Base-by-base conservation (phyloP, 139 green algal genomes). In the Choricystis sp. region DNA sequence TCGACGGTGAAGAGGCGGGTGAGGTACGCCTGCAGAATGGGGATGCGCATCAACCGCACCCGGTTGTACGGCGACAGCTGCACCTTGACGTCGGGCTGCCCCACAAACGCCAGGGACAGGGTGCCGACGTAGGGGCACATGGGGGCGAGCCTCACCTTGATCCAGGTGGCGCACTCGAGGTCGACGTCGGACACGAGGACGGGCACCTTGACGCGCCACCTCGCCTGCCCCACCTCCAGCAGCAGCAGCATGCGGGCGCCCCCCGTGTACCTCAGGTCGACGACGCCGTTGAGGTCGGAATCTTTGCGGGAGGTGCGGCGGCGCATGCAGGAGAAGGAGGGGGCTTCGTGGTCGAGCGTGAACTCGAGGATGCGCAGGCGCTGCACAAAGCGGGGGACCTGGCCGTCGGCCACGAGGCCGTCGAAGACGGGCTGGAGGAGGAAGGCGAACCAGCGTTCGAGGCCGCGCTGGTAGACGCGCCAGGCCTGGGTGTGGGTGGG, bases 341-440 rank as follows among this genome's bases (percentile, higher is more conserved):
- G 88, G 22, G 91, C 86, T 71, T 97, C 90, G 68, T 97, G 88
- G 66, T 96, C 89, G 31, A 97, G 78, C 0, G 85, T 96, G 66
- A 97, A 79, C 80, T 96, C 89, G 26, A 85, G 68, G 60, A 97
- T 90, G 30, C 86, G 81, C 40, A 97, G 77, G 3, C 89, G 72
- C 66, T 77, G 69, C 49, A 89, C 69, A 62, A 83, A 84, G 52
- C 65, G 65, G 2, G 77, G 83, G 40, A 86, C 70, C 0, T 59
- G 69, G 22, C 66, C 73, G 48, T 79, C 78, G 2, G 70, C 57
- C 26, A 89, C 71, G 24, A 97, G 70, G 30, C 73, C 79, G 70
- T 97, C 91, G 68, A 97, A 91, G 52, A 94, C 74, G 1, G 86
- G 89, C 76, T 97, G 91, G 72, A 97, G 77, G 61, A 97, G 69